Percentiles rank a stretch among this genome's conserved stretches.
Conservation (phyloP, 148 eudicot species). For the Pouteria glomerata region DNA sequence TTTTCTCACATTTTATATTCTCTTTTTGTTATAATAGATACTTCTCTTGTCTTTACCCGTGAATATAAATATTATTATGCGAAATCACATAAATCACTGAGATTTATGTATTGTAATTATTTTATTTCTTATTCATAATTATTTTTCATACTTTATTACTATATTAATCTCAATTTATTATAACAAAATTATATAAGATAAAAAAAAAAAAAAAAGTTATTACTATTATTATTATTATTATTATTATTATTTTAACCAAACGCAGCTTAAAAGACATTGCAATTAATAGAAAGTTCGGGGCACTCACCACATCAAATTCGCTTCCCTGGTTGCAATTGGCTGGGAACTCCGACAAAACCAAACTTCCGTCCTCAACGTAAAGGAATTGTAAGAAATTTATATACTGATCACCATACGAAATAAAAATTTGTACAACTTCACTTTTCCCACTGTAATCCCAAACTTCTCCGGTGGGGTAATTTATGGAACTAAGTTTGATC, state of each 20-base stretch:
- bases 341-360: neutral
- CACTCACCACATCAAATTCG: neutral
- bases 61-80: too few species aligned
- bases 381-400: neutral
- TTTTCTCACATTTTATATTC: too few species aligned
- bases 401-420: neutral
- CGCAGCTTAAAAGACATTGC: neutral
- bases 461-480: neutral
- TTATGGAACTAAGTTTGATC: neutral
- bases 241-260: too few species aligned
- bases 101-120: too few species aligned
- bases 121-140: too few species aligned
- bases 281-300: neutral
- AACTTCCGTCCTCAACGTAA: neutral
- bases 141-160: too few species aligned
- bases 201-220: neutral
- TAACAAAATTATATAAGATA: neutral
- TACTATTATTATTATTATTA: too few species aligned
- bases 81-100: too few species aligned
- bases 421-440: neutral
- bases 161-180: too few species aligned
- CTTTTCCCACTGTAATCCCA: neutral
- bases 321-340: neutral
- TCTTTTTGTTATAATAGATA: too few species aligned
- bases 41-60: too few species aligned